These are phyloP conservation scores for Mortierella antarctica DNA, from an alignment of 192 early-diverging fungal genomes.

Conservation along the genomic window DNA sequence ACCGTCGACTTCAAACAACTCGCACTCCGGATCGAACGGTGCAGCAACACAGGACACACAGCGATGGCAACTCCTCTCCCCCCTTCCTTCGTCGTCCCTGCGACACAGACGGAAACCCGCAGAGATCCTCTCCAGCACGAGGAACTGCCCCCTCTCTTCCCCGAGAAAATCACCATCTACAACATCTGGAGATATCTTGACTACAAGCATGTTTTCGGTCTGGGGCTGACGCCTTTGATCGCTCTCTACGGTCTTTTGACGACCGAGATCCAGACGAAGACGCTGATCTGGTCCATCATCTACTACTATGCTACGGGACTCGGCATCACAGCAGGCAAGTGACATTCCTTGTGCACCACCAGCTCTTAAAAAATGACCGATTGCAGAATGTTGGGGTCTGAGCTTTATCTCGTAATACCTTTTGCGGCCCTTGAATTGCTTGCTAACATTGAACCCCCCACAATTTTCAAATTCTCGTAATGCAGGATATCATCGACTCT, in stretches of 20 bases:
- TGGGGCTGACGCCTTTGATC: slow-evolving; percentile 79
- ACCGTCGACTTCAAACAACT: no score
- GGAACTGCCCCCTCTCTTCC: slow-evolving; percentile 43
- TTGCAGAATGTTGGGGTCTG: slow-evolving; percentile 9
- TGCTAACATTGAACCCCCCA: not conserved
- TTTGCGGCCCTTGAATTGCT: slow-evolving; percentile 5
- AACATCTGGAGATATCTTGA: slow-evolving; percentile 71
- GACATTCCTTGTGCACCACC: not conserved
- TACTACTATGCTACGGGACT: slow-evolving; percentile 86
- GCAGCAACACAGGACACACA: not conserved
- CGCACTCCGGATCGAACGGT: not conserved
- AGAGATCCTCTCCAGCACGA: slow-evolving; percentile 39
- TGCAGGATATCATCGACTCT: slow-evolving; percentile 85
- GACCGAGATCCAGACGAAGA: slow-evolving; percentile 74
- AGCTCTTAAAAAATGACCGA: not conserved
- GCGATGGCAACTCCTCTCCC: slow-evolving; percentile 49
- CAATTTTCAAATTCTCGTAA: not conserved
- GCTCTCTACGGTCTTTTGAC: slow-evolving; percentile 84
- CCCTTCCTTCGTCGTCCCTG: slow-evolving; percentile 47
- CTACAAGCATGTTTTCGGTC: slow-evolving; percentile 75
- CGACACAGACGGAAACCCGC: slow-evolving; percentile 41
- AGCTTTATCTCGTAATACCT: not conserved
- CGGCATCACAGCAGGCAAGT: slow-evolving; percentile 87
- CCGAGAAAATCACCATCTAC: slow-evolving; percentile 57
- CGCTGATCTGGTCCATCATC: slow-evolving; percentile 74